phyloP scores from a whole-genome alignment of 2,329 filamentous ascomycete species.

The Diplodia mutila region DNA sequence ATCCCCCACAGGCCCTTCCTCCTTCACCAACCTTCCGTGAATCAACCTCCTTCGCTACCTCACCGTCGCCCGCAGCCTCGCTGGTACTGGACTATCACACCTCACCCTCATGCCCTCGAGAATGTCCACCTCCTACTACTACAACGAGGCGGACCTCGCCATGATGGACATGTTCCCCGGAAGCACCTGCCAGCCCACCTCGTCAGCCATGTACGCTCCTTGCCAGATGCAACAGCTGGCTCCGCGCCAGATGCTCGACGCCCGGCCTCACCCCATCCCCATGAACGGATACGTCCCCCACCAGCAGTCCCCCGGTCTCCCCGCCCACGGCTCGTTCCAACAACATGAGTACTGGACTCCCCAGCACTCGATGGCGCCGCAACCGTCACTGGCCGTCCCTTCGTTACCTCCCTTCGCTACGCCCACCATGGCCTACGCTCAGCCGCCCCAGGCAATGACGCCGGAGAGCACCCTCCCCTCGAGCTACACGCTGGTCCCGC shows the following conservation, averaged over 20 bases:
- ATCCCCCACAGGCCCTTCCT: neutral
- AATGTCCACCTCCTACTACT: conserved; percentile 26
- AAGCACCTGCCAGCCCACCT: conserved; percentile 43
- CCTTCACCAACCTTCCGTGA: neutral
- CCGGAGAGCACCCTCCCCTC: conserved; percentile 25
- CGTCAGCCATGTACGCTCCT: conserved; percentile 28
- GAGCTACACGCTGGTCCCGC: conserved; percentile 18
- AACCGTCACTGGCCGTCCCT: conserved; percentile 16
- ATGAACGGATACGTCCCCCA: conserved; percentile 24
- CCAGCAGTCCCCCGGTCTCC: conserved; percentile 1
- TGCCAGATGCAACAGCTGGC: conserved; percentile 25
- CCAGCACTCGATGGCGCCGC: conserved; percentile 19
- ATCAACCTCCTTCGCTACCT: conserved; percentile 6
- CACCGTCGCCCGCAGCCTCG: neutral
- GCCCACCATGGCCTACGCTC: conserved; percentile 23
- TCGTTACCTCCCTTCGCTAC: conserved; percentile 23
- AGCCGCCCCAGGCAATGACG: conserved; percentile 11
- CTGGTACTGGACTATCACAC: conserved; percentile 5
- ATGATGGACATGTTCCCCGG: conserved; percentile 43
- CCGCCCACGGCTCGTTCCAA: conserved; percentile 17
- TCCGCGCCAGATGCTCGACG: conserved; percentile 18
- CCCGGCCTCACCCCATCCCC: conserved; percentile 1
- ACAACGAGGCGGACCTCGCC: conserved; percentile 41
- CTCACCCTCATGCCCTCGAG: conserved; percentile 21
- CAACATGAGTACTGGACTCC: conserved; percentile 26